Evolutionary conservation across 306 rosid species (phyloP), one percentile per base, ranked within the genome.

Genomic region (Gastrolobium bilobum): DNA sequence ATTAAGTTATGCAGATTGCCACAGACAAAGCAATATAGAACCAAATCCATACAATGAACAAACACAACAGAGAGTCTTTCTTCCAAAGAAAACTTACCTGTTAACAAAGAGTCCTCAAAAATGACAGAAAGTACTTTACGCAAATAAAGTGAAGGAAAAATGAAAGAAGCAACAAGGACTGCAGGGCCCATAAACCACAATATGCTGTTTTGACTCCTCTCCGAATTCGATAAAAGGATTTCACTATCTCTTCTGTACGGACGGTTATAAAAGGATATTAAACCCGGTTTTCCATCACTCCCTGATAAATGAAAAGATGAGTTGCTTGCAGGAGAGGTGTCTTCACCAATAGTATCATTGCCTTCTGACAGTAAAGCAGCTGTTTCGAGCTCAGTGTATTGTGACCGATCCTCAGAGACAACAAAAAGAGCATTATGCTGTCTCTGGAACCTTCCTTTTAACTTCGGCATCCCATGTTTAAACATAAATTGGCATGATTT

Each of bases 41-140:
- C 54, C 47, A 73, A 40, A 46, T 53, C 31, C 39, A 75, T 30
- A 9, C 26, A 56, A 60, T 62, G 57, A 71, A 61, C 71, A 60
- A 78, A 74, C 29, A 43, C 7, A 30, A 38, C 39, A 51, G n/a
- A 53, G 13, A 52, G 66, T 57, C 46, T 29, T 64, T 64, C 62
- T 81, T 73, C 48, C 3, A 50, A 72, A 71, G 77, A 67, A 69
- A 62, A 62, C 13, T 73, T 72, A 76, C 99, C 99, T 77, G 99
- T 95, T 73, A 95, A 82, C 86, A 95, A 78, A 42, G 99, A 95
- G 87, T 95, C 99, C 90, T 95, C 99, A 84, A 91, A 95, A 78
- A 95, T 54, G 68, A 86, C 78, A 61, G 96, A 91, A 20, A 95
- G 90, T 46, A 91, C 68, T 90, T 84, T 87, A 44, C 98, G 97